These are phyloP conservation scores for Isoetes taiwanensis DNA, from an alignment of 75 land plant species.

Conservation along the genomic window DNA sequence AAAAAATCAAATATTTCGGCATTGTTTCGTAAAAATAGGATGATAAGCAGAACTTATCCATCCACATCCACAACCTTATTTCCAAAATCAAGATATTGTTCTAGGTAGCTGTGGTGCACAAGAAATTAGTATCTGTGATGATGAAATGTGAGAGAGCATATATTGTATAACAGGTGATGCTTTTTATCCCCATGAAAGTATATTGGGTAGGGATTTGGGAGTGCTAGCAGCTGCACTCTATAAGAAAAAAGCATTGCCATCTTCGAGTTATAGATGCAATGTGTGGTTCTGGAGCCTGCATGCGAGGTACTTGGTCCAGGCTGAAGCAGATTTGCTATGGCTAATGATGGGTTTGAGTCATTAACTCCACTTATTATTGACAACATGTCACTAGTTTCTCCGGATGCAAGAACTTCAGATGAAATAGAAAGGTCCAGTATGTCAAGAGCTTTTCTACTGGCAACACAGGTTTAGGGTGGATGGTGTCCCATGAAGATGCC, in stretches of 20 bases:
- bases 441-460: no score
- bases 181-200: conserved; percentile 75
- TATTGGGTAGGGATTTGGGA: conserved; percentile 69
- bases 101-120: no score
- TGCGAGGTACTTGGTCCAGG: conserved; percentile 61
- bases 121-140: no score
- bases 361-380: not conserved
- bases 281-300: conserved; percentile 84
- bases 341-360: conserved; percentile 47
- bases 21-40: no score
- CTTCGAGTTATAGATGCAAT: conserved; percentile 66
- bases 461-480: conserved; percentile 30
- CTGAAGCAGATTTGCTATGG: conserved; percentile 65
- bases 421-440: not conserved
- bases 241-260: conserved; percentile 17
- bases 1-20: no score
- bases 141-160: no score
- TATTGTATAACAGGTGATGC: no score
- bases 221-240: conserved; percentile 66
- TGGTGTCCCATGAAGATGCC: conserved; percentile 51
- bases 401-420: not conserved
- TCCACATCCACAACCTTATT: no score
- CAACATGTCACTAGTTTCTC: not conserved
- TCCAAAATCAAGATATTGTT: no score
- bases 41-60: no score